These are phyloP conservation scores for Suillus americanus DNA, from an alignment of 768 basidiomycete species.

Conservation along the genomic window DNA sequence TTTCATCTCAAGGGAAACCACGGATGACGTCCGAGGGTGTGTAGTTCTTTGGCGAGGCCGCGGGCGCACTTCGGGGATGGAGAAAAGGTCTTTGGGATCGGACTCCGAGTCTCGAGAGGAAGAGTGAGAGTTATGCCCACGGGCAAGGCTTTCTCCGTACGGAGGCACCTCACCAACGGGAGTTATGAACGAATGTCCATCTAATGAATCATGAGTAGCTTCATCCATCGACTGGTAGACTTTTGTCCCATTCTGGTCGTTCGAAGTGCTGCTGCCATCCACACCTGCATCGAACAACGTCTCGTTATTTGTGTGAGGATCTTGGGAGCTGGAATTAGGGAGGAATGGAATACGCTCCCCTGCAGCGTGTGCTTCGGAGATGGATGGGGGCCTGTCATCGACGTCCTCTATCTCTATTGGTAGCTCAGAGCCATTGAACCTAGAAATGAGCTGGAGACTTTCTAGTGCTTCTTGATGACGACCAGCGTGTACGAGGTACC, in stretches of 20 bases:
- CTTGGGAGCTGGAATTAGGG: conserved; percentile 11
- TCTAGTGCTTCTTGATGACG: conserved; percentile 82
- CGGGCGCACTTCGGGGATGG: conserved; percentile 3
- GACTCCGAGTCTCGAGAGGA: conserved; percentile 6
- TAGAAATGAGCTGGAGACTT: conserved; percentile 80
- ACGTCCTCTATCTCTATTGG: conserved; percentile 73
- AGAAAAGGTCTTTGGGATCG: conserved; percentile 18
- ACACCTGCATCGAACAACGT: conserved; percentile 29
- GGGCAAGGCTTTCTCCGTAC: conserved; percentile 22
- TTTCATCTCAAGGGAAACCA: conserved; percentile 37
- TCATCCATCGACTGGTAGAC: conserved; percentile 30
- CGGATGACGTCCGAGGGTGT: conserved; percentile 37
- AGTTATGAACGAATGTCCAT: conserved; percentile 22
- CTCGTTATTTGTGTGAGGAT: conserved; percentile 10
- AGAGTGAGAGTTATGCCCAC: conserved; percentile 29
- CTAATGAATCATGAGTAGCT: conserved; percentile 27
- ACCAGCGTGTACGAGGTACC: conserved; percentile 88
- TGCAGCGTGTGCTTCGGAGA: conserved; percentile 15
- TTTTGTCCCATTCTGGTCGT: conserved; percentile 23
- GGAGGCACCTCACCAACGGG: conserved; percentile 30
- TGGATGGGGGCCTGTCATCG: conserved; percentile 36
- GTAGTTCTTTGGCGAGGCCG: conserved; percentile 10
- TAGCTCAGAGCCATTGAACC: conserved; percentile 78
- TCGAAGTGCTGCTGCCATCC: neutral
- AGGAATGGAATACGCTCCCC: conserved; percentile 32